Evolutionary conservation across 2,329 filamentous ascomycete genomes (phyloP), one percentile per base, ranked within the genome.

Genomic region (Neofusicoccum ribis): DNA sequence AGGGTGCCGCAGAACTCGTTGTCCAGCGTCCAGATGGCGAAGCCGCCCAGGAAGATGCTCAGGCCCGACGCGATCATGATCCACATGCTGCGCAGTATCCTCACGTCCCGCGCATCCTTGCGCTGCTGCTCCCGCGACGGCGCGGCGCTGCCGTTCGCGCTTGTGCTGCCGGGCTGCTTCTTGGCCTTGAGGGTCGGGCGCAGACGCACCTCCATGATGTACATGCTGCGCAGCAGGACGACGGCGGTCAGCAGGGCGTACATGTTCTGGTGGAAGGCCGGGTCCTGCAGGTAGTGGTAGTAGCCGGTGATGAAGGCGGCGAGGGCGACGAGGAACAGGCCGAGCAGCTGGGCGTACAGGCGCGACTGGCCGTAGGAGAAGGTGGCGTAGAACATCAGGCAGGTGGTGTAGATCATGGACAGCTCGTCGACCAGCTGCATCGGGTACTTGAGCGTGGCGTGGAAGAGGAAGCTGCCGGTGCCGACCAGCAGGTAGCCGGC

Each of bases 281-380:
- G 91, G 69, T 96, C 89, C 73, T 93, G 91, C 15, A 93, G 87
- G 68, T 91, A 87, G 73, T 93, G 90, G 77, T 96, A 96, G 76
- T 90, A 86, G 46, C 90, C 82, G 14, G 92, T 95, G 75, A 96
- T 93, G 71, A 88, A 90, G 34, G 84, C 65, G 4, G 82, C 78
- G 20, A 85, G 73, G 3, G 72, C 77, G 5, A 87, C 73, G 9
- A 91, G 82, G 14, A 81, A 81, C 4, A 88, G 46, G 7, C 82
- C 91, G 8, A 93, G 80, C 12, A 84, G 65, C 1, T 82, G 70
- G 1, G 86, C 83, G 66, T 86, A 82, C 3, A 68, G 70, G 11
- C 73, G 75, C 1, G 88, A 82, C 66, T 84, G 84, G 14, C 83
- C 86, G 77, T 92, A 91, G 1, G 89, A 87, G 72, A 95, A 93